Evolutionary conservation across 768 basidiomycete genomes (phyloP).

Genomic region (Leccinum boreale): DNA sequence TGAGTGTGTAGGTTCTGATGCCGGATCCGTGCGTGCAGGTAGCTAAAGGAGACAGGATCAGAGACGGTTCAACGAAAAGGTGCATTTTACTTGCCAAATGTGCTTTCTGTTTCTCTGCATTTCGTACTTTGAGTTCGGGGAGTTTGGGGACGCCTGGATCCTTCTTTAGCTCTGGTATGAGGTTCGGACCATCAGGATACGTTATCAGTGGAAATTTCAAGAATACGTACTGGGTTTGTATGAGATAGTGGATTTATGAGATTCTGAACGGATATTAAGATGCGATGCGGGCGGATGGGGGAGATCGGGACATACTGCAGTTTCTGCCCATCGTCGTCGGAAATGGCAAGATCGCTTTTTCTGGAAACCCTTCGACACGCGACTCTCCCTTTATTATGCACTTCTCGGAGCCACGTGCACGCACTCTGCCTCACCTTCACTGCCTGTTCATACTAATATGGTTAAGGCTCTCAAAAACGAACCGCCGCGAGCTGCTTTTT

Average conservation of each 20-base stretch:
- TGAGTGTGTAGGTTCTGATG: slow-evolving; percentile 66
- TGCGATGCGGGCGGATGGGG: neutral
- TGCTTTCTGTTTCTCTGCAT: slow-evolving; percentile 47
- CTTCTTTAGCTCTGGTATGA: slow-evolving; percentile 68
- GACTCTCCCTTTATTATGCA: too few species aligned
- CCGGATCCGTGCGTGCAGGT: slow-evolving; percentile 40
- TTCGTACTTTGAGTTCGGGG: slow-evolving; percentile 63
- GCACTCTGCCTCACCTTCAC: too few species aligned
- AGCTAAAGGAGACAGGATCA: slow-evolving; percentile 12
- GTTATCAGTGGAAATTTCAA: slow-evolving; percentile 1
- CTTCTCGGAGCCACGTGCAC: too few species aligned
- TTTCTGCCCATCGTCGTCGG: slow-evolving; percentile 27
- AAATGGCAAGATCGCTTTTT: neutral
- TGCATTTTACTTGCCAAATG: slow-evolving; percentile 35
- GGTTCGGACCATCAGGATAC: neutral
- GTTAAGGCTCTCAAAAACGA: too few species aligned
- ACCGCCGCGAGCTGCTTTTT: too few species aligned
- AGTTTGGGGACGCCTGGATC: slow-evolving; percentile 88
- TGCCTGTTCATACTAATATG: too few species aligned
- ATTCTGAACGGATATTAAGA: slow-evolving; percentile 13
- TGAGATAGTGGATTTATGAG: slow-evolving; percentile 22
- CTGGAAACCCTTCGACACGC: too few species aligned
- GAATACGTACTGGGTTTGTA: slow-evolving; percentile 25
- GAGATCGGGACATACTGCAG: slow-evolving; percentile 20
- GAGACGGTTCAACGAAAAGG: neutral